Evolutionary conservation across 495 filamentous ascomycete species (phyloP).

Genomic region (Annulohypoxylon stygium): DNA sequence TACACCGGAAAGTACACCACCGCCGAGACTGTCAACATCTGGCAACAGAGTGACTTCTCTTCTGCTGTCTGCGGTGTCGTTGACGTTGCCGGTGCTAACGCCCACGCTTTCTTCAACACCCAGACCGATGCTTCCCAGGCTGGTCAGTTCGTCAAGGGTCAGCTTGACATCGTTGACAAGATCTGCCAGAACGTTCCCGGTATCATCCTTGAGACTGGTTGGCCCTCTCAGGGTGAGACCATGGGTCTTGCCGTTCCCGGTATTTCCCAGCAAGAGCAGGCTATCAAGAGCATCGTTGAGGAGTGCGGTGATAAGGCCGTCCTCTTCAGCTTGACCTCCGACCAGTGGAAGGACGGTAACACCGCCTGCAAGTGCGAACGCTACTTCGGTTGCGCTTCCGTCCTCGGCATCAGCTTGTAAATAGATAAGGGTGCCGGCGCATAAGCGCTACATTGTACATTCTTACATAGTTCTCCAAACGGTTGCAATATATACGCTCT

Average conservation of each 20-base stretch:
- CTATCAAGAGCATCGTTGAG: constrained; percentile 73
- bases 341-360: constrained; percentile 83
- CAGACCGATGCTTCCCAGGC: constrained; percentile 70
- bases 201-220: constrained; percentile 90
- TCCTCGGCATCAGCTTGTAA: constrained; percentile 50
- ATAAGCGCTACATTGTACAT: constrained; percentile 40
- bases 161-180: constrained; percentile 73
- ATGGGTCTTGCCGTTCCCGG: constrained; percentile 81
- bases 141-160: constrained; percentile 76
- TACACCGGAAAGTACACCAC: constrained; percentile 85
- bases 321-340: constrained; percentile 85
- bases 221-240: constrained; percentile 77
- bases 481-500: constrained; percentile 37
- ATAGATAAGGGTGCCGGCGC: constrained; percentile 19
- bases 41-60: constrained; percentile 67
- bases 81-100: constrained; percentile 84
- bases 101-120: constrained; percentile 94
- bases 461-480: constrained; percentile 41
- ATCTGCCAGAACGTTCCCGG: constrained; percentile 75
- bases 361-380: constrained; percentile 78
- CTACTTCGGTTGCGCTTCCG: constrained; percentile 74
- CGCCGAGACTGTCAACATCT: constrained; percentile 83
- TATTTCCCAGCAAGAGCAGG: constrained; percentile 73
- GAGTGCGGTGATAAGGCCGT: constrained; percentile 68
- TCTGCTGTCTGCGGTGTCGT: constrained; percentile 74